phyloP scores from a whole-genome alignment of 108 stramenopile species.

The Pseudonitzschia delicatissima region DNA sequence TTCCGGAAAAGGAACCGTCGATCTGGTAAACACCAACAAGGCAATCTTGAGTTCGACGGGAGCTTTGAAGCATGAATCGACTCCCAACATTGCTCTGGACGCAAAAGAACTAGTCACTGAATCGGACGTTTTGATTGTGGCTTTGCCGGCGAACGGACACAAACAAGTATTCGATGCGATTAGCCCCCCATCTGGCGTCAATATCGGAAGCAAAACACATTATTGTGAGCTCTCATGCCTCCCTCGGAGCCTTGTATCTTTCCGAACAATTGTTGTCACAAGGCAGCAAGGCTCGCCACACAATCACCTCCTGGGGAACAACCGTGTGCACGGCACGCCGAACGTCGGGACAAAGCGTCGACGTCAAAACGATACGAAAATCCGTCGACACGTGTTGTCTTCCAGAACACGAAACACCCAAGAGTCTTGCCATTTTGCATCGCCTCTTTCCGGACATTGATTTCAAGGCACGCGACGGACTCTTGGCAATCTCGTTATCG shows the following conservation, averaged over 20 bases:
- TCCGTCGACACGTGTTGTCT: conserved; percentile 57
- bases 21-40: conserved; percentile 11
- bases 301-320: conserved; percentile 67
- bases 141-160: conserved; percentile 63
- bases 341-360: conserved; percentile 39
- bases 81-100: conserved; percentile 34
- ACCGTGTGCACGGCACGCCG: conserved; percentile 62
- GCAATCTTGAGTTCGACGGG: conserved; percentile 29
- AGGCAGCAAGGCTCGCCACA: not conserved
- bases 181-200: conserved; percentile 37
- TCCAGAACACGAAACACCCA: conserved; percentile 20
- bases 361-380: conserved; percentile 51
- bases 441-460: conserved; percentile 36
- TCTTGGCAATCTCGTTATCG: conserved; percentile 61
- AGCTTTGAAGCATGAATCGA: conserved; percentile 34
- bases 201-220: conserved; percentile 33
- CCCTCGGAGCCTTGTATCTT: conserved; percentile 62
- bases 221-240: conserved; percentile 66
- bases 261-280: conserved; percentile 38
- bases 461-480: conserved; percentile 49
- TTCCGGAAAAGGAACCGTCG: conserved; percentile 42
- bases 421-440: conserved; percentile 24
- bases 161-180: conserved; percentile 53
- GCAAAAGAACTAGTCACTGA: conserved; percentile 39
- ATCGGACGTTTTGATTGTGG: conserved; percentile 53